Conservation (phyloP, 345 rosid genomes). For the Schrenkiella parvula region DNA sequence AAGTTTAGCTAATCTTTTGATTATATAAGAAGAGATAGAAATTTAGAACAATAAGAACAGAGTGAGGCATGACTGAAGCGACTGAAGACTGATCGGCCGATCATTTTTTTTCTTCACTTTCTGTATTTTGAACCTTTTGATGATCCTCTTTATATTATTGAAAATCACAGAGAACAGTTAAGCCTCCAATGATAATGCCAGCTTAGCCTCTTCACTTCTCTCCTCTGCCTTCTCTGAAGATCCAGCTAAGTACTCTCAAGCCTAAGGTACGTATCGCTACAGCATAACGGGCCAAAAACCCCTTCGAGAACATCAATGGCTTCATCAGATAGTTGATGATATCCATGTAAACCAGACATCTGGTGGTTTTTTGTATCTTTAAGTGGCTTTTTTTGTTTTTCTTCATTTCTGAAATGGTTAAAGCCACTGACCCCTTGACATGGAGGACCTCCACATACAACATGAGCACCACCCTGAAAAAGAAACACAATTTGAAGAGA, state of each 20-base stretch:
- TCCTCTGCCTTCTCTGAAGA: no score
- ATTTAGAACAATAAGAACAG: conserved; percentile 2
- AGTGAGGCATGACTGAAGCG: background rate
- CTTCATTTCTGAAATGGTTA: conserved; percentile 31
- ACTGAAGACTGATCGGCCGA: background rate
- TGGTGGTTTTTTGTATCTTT: conserved; percentile 35
- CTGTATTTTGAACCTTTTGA: background rate
- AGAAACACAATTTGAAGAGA: background rate
- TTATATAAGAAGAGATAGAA: background rate
- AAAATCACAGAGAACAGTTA: no score
- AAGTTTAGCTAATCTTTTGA: background rate
- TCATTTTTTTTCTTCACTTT: background rate
- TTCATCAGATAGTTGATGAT: conserved; percentile 34
- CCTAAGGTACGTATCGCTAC: no score
- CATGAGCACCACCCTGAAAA: conserved; percentile 34
- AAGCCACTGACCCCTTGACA: conserved; percentile 44
- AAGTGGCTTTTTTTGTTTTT: conserved; percentile 30
- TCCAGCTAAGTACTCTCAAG: no score
- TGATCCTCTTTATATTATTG: background rate
- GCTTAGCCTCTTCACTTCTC: no score
- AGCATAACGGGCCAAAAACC: conserved; percentile 37
- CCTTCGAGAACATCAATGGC: conserved; percentile 40
- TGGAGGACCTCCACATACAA: conserved; percentile 43
- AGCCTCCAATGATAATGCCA: no score
- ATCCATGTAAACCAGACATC: conserved; percentile 29